Percentiles rank a stretch among this genome's conserved stretches.
Evolutionary conservation across 78 protist species (phyloP).

Genomic region (Dictyostelium discoideum): DNA sequence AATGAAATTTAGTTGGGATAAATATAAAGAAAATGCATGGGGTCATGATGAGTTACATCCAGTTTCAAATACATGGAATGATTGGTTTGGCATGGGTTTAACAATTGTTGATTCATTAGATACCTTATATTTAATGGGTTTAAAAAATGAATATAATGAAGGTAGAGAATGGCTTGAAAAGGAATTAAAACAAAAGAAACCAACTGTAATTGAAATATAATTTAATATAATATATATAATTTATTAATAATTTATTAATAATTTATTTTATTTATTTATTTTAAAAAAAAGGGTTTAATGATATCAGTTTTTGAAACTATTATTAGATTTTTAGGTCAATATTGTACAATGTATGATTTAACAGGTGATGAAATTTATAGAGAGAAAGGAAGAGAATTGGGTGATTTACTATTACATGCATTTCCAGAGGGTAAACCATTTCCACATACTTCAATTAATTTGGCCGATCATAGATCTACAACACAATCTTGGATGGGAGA

Average conservation of each 20-base stretch:
- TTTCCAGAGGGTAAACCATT: conserved; percentile 5
- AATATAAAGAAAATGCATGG: conserved; percentile 84
- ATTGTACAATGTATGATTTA: conserved; percentile 86
- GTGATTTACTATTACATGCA: conserved; percentile 71
- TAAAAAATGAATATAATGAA: conserved; percentile 60
- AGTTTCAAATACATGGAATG: background rate
- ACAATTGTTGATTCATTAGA: conserved; percentile 87
- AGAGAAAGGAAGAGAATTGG: conserved; percentile 88
- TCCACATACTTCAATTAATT: background rate
- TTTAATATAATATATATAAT: too few relatives aligned
- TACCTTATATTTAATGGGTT: conserved; percentile 87
- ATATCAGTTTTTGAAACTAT: conserved; percentile 90
- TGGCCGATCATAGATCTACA: background rate
- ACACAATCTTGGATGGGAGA: conserved; percentile 13
- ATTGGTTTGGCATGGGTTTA: conserved; percentile 86
- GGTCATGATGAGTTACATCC: conserved; percentile 81
- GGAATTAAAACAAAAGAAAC: background rate
- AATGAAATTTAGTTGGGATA: conserved; percentile 87
- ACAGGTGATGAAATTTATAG: conserved; percentile 78
- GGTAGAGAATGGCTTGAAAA: conserved; percentile 71
- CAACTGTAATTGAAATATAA: background rate
- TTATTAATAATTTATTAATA: too few relatives aligned
- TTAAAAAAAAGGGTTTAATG: background rate
- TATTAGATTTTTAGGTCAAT: conserved; percentile 92
- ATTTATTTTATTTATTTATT: background rate